Evolutionary conservation across 2,329 filamentous ascomycete genomes (phyloP).

Genomic region (Aspergillus carbonarius): DNA sequence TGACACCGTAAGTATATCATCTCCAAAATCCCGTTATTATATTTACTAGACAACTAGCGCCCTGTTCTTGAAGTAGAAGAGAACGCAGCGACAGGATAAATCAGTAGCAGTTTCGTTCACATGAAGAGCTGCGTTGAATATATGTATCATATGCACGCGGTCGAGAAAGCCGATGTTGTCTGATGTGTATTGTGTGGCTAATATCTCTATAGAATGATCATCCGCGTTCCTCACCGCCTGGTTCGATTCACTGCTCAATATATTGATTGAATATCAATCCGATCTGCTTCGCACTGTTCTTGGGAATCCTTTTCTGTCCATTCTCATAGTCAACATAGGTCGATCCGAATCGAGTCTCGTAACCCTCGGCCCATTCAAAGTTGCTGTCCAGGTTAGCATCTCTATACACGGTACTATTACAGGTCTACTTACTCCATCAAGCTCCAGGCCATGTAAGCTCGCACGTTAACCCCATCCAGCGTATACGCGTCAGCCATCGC

Average conservation of each 20-base stretch:
- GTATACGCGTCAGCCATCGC: slow-evolving; percentile 72
- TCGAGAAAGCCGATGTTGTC: too few species aligned
- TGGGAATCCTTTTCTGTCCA: slow-evolving; percentile 75
- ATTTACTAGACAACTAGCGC: too few species aligned
- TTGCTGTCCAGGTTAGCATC: slow-evolving; percentile 51
- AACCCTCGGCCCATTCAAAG: slow-evolving; percentile 91
- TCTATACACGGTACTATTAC: background rate
- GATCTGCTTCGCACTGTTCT: slow-evolving; percentile 77
- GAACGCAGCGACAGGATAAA: too few species aligned
- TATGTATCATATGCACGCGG: too few species aligned
- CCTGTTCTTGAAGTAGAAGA: too few species aligned
- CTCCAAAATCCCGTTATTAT: too few species aligned
- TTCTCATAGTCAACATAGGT: slow-evolving; percentile 79
- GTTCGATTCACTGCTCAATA: slow-evolving; percentile 55
- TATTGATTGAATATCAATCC: slow-evolving; percentile 69
- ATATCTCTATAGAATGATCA: background rate
- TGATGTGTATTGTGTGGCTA: background rate
- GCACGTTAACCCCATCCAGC: slow-evolving; percentile 73
- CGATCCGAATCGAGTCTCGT: slow-evolving; percentile 81
- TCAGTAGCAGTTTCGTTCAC: too few species aligned
- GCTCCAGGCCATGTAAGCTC: slow-evolving; percentile 82
- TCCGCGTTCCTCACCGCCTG: too few species aligned
- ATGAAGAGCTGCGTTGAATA: too few species aligned
- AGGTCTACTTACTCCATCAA: slow-evolving; percentile 65
- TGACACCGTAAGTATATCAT: too few species aligned